phyloP scores from a whole-genome alignment of 1,284 basidiomycete species.

The Acaromyces ingoldii region DNA sequence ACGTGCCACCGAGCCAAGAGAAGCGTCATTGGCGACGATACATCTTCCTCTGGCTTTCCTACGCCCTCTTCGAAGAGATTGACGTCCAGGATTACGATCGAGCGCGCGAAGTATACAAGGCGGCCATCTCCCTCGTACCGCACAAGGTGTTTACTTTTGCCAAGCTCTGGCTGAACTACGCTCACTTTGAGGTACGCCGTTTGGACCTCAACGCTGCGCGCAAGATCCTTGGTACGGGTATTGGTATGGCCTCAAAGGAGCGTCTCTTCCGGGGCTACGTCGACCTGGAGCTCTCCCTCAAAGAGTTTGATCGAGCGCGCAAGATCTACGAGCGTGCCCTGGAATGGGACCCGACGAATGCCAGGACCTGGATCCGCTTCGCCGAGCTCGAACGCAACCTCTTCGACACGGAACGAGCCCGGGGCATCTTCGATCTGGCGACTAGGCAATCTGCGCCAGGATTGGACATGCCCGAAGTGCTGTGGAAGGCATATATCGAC shows the following conservation, averaged over 20 bases:
- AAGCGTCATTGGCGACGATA: conserved; percentile 77
- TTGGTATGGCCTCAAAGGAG: conserved; percentile 95
- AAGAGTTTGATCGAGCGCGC: conserved; percentile 88
- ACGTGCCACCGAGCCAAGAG: conserved; percentile 79
- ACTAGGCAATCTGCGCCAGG: conserved; percentile 63
- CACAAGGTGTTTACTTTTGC: conserved; percentile 97
- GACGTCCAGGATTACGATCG: conserved; percentile 85
- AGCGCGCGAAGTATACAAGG: conserved; percentile 85
- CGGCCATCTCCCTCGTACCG: conserved; percentile 79
- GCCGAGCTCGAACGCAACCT: conserved; percentile 89
- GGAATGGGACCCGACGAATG: conserved; percentile 52
- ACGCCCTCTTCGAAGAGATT: conserved; percentile 94
- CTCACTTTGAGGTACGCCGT: conserved; percentile 83
- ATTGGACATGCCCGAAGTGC: conserved; percentile 92
- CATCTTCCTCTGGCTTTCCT: conserved; percentile 93
- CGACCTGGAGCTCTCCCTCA: conserved; percentile 44
- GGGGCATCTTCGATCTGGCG: conserved; percentile 92
- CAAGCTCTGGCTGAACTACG: conserved; percentile 70
- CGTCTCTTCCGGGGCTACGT: conserved; percentile 51
- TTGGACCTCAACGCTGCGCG: conserved; percentile 78
- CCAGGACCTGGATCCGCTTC: conserved; percentile 79
- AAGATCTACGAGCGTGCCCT: conserved; percentile 86
- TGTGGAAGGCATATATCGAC: conserved; percentile 82
- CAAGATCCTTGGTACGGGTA: conserved; percentile 81
- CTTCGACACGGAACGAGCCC: conserved; percentile 83